Conservation (phyloP, 805 yeast species). For the Nakazawaea siamensis region DNA sequence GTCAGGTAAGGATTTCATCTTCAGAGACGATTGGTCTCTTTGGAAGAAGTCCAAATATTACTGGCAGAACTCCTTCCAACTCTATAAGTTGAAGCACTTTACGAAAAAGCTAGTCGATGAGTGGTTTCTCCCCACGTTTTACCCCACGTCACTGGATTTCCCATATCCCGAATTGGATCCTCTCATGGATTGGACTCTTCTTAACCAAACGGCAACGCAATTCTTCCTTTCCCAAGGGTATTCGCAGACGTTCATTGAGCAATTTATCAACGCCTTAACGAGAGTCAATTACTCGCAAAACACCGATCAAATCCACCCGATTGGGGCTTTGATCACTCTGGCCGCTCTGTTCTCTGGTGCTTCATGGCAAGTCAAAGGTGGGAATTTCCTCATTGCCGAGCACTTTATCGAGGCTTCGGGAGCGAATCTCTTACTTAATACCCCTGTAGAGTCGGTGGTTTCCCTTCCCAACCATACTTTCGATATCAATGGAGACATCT, state of each 20-base stretch:
- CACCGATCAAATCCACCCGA: conserved; percentile 30
- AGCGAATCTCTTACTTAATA: conserved; percentile 24
- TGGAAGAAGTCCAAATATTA: conserved; percentile 15
- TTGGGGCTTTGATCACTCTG: conserved; percentile 31
- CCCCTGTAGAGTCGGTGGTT: conserved; percentile 20
- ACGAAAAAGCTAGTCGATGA: conserved; percentile 16
- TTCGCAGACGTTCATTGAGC: conserved; percentile 12
- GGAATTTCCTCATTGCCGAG: conserved; percentile 36
- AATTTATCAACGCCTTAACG: conserved; percentile 30
- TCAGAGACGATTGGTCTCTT: conserved; percentile 11
- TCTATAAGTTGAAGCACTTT: conserved; percentile 15
- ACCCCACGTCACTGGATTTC: too few species aligned
- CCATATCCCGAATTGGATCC: too few species aligned
- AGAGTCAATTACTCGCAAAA: conserved; percentile 37
- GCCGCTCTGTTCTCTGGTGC: conserved; percentile 23
- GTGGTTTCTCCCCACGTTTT: conserved; percentile 23
- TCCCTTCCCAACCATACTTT: not conserved
- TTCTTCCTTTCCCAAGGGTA: conserved; percentile 14
- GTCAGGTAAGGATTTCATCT: conserved; percentile 23
- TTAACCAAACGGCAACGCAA: conserved; percentile 18
- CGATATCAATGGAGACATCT: conserved; percentile 37
- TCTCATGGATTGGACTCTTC: too few species aligned
- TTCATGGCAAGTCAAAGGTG: conserved; percentile 30
- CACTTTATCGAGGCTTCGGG: conserved; percentile 25
- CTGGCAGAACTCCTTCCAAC: conserved; percentile 23